phyloP scores from a whole-genome alignment of 169 alveolate species.

The Ichthyophthirius multifiliis region DNA sequence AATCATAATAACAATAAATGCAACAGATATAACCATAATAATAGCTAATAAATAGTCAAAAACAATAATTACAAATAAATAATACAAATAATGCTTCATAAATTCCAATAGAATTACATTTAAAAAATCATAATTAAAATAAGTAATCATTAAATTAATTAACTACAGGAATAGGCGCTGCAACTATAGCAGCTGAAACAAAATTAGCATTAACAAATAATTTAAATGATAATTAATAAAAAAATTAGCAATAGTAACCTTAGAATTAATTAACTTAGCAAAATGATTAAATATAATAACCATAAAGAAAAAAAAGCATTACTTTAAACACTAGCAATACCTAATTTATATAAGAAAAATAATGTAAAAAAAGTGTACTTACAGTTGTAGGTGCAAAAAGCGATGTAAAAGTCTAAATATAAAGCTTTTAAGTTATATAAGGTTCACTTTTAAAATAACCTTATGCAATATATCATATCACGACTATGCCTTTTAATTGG shows the following conservation, averaged over 20 bases:
- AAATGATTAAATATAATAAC: neutral
- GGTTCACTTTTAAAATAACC: constrained; percentile 6
- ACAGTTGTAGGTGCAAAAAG: constrained; percentile 6
- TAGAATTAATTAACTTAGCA: neutral
- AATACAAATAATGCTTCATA: neutral
- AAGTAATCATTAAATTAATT: neutral
- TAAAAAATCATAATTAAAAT: too few relatives aligned
- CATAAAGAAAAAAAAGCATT: neutral
- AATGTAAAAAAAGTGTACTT: neutral
- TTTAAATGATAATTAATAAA: too few relatives aligned
- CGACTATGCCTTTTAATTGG: constrained; percentile 23
- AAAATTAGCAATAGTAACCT: neutral
- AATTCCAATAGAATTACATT: neutral
- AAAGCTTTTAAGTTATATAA: neutral
- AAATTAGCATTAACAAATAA: neutral
- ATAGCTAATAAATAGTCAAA: neutral
- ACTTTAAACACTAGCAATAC: neutral
- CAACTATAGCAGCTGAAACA: neutral
- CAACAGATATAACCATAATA: neutral
- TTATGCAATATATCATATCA: neutral
- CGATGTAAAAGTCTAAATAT: neutral
- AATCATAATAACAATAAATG: too few relatives aligned
- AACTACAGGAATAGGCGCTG: neutral
- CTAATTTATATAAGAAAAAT: neutral
- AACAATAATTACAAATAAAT: neutral